Evolutionary conservation across 2,329 filamentous ascomycete species (phyloP).

Genomic region (Didymella arachidicola): DNA sequence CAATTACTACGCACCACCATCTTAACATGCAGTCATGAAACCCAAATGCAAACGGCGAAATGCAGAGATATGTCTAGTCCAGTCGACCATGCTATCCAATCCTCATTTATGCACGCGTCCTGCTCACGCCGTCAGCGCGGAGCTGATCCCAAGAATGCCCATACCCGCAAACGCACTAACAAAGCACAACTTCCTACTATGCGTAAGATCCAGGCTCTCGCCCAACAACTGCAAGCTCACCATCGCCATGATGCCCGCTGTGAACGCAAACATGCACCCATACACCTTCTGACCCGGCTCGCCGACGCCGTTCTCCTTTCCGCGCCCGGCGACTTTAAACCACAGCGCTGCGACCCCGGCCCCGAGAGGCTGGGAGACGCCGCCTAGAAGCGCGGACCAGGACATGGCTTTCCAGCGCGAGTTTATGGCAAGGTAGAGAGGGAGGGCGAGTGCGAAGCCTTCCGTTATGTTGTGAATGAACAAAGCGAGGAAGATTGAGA

Average conservation of each 20-base stretch:
- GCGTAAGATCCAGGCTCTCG: constrained; percentile 83
- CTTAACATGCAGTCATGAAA: background rate
- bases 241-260: constrained; percentile 93
- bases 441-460: constrained; percentile 92
- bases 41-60: background rate
- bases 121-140: constrained; percentile 74
- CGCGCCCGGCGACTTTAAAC: constrained; percentile 75
- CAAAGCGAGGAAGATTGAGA: constrained; percentile 92
- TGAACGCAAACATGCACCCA: constrained; percentile 84
- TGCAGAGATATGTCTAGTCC: background rate
- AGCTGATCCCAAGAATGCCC: constrained; percentile 84
- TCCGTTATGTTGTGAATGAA: constrained; percentile 99
- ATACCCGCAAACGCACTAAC: constrained; percentile 85
- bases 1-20: background rate
- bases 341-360: constrained; percentile 84
- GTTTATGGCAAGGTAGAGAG: constrained; percentile 87
- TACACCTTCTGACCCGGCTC: constrained; percentile 68
- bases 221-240: constrained; percentile 89
- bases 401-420: constrained; percentile 82
- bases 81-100: background rate
- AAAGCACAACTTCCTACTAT: constrained; percentile 78
- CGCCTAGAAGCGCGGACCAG: constrained; percentile 84
- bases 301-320: constrained; percentile 51
- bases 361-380: constrained; percentile 84
- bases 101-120: background rate